Base-by-base conservation (phyloP, 176 grass and related monocot species). In the Aegilops speltoides region DNA sequence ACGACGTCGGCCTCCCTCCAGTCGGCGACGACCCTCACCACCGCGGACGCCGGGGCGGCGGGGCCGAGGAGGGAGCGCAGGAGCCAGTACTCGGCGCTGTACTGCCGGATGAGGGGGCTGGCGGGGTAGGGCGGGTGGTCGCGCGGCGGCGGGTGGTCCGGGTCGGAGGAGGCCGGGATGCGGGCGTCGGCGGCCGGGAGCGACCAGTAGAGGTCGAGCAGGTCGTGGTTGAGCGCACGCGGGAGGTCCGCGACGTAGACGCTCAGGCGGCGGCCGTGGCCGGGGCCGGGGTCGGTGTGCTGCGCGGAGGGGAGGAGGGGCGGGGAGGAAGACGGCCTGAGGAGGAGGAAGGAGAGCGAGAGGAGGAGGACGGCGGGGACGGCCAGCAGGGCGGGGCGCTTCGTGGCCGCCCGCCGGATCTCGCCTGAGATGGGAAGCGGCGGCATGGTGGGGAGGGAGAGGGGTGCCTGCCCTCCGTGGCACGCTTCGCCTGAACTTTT, bases 51-150 rank as follows among this genome's bases (percentile, higher is more conserved):
- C 1, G 48, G 22, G 3, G 12, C 20, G 20, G 92, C 22, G 17
- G 46, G 13, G 79, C 33, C 17, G 16, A 31, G 88, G 48, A 99
- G 92, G 79, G 93, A 95, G 3, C 61, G 73, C 19, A 99, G 85
- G 50, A 99, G 88, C 94, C 97, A 99, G 83, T 96, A 99, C 94
- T 99, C 94, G 63, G 97, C 87, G 76, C 89, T 96, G 85, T 96
- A 99, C 89, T 94, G 97, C 80, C 91, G 78, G 67, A 97, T 97
- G 54, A 97, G 89, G 5, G 92, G 90, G 73, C 67, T 94, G 20
- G 85, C 81, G 1, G 95, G 95, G 90, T 97, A 97, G 28, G 66
- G 88, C 32, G 92, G 84, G 76, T 73, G 67, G 25, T 20, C 1
- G 14, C 9, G 82, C 36, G 72, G 84, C 31, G 79, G 4, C 50